Evolutionary conservation across 1,139 yeast species (phyloP).

Genomic region (Kodamaea sp.): DNA sequence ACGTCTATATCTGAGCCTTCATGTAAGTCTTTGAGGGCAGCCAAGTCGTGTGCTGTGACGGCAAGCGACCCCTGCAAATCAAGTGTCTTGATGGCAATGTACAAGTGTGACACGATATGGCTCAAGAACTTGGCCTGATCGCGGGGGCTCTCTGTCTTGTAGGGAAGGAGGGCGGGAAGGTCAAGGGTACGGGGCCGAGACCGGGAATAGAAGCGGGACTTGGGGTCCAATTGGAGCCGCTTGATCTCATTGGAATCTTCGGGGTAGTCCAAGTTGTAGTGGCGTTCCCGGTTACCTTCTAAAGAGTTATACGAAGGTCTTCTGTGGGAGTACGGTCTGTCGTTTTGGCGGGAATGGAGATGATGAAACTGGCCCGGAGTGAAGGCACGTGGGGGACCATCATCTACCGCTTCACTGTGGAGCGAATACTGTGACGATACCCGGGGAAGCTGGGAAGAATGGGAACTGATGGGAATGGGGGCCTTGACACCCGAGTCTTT

Average conservation of each 20-base stretch:
- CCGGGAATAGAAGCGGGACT: constrained; percentile 60
- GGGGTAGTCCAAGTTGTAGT: constrained; percentile 62
- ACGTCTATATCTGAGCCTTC: constrained; percentile 45
- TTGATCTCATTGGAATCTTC: constrained; percentile 44
- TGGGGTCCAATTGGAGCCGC: constrained; percentile 45
- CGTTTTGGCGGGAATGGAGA: background rate
- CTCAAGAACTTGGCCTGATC: constrained; percentile 77
- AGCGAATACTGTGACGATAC: constrained; percentile 9
- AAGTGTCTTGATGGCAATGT: constrained; percentile 72
- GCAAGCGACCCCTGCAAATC: constrained; percentile 76
- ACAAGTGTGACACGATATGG: constrained; percentile 76
- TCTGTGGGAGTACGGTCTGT: constrained; percentile 13
- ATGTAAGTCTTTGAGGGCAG: constrained; percentile 30
- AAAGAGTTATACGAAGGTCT: constrained; percentile 41
- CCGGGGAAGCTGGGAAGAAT: constrained; percentile 7
- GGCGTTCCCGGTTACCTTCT: constrained; percentile 40
- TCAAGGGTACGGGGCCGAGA: constrained; percentile 53
- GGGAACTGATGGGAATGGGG: constrained; percentile 22
- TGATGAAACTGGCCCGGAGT: constrained; percentile 6
- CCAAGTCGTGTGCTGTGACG: constrained; percentile 64
- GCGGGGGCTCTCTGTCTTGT: constrained; percentile 64
- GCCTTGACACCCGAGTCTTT: constrained; percentile 13
- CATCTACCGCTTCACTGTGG: constrained; percentile 1
- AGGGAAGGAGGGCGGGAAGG: constrained; percentile 70
- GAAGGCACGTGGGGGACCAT: constrained; percentile 8